These are phyloP conservation scores for Rhodotorula sphaerocarpa DNA, from an alignment of 768 basidiomycete species.

Conservation along the genomic window DNA sequence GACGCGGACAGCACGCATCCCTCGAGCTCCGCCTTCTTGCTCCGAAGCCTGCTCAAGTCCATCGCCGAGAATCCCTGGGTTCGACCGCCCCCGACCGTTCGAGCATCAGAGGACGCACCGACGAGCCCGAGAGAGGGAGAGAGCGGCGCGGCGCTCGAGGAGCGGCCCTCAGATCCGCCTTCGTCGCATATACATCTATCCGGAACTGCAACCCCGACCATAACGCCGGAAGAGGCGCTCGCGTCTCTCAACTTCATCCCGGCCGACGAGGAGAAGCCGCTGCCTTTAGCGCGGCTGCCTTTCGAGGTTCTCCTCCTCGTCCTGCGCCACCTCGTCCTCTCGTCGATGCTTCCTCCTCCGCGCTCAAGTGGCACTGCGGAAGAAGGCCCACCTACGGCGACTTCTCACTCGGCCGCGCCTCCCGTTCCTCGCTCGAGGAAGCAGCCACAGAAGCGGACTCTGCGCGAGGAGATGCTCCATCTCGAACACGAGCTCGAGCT, in stretches of 20 bases:
- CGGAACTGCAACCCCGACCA: too few relatives aligned
- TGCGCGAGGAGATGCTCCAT: slow-evolving; percentile 20
- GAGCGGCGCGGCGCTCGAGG: too few relatives aligned
- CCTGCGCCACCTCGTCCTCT: slow-evolving; percentile 23
- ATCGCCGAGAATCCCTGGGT: slow-evolving; percentile 35
- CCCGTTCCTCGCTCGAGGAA: background rate
- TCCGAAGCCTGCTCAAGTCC: slow-evolving; percentile 22
- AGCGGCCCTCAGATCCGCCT: too few relatives aligned
- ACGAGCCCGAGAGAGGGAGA: too few relatives aligned
- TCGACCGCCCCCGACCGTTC: slow-evolving; percentile 8
- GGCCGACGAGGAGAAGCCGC: slow-evolving; percentile 16
- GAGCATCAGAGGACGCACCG: too few relatives aligned
- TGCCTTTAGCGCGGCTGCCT: slow-evolving; percentile 28
- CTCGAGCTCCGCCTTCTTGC: slow-evolving; percentile 17
- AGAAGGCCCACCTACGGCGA: background rate
- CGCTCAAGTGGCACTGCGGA: background rate
- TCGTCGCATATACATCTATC: too few relatives aligned
- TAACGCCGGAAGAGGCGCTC: slow-evolving; percentile 15
- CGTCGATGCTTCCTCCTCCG: slow-evolving; percentile 21
- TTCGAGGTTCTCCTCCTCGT: slow-evolving; percentile 37
- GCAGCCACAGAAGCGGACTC: slow-evolving; percentile 15
- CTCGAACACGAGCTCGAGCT: slow-evolving; percentile 27
- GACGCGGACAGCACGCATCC: slow-evolving; percentile 27
- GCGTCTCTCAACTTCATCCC: slow-evolving; percentile 27
- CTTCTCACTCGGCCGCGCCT: background rate